Conservation (phyloP, 2,329 filamentous ascomycete genomes). For the Curvularia verruculosa region DNA sequence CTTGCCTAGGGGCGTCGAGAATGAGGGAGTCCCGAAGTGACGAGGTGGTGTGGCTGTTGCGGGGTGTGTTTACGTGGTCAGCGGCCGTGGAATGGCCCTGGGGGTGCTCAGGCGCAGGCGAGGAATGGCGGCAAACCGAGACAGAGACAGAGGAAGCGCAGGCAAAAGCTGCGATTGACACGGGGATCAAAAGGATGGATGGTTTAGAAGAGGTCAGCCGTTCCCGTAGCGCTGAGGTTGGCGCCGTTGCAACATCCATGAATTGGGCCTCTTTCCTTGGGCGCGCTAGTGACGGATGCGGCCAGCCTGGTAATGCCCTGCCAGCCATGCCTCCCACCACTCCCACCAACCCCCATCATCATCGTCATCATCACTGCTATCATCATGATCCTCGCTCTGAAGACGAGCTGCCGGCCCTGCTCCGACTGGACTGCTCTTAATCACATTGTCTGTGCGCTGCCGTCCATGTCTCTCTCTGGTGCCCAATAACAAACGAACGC, state of each 20-base stretch:
- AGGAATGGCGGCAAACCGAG: background rate
- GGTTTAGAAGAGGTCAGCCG: constrained; percentile 10
- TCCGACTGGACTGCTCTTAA: background rate
- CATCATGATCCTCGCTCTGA: too few relatives aligned
- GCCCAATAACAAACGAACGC: background rate
- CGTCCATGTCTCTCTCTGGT: background rate
- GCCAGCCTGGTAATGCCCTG: constrained; percentile 11
- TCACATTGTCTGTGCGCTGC: background rate
- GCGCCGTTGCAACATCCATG: constrained; percentile 18
- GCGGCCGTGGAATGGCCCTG: constrained; percentile 2
- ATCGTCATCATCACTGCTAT: background rate
- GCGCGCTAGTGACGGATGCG: constrained; percentile 13
- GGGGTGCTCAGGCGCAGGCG: background rate
- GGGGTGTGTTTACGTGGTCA: constrained; percentile 19
- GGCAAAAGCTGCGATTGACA: background rate
- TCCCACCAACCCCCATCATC: background rate
- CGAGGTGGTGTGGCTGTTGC: constrained; percentile 12
- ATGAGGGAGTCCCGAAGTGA: constrained; percentile 5
- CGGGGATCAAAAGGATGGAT: constrained; percentile 8
- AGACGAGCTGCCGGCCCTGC: too few relatives aligned
- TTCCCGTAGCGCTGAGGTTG: constrained; percentile 12
- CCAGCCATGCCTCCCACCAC: background rate
- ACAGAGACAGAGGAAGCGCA: background rate
- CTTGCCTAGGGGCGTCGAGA: background rate
- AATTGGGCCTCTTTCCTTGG: constrained; percentile 17